These are phyloP conservation scores for Chromosphaera perkinsii DNA, from an alignment of 208 protist genomes.

Conservation along the genomic window DNA sequence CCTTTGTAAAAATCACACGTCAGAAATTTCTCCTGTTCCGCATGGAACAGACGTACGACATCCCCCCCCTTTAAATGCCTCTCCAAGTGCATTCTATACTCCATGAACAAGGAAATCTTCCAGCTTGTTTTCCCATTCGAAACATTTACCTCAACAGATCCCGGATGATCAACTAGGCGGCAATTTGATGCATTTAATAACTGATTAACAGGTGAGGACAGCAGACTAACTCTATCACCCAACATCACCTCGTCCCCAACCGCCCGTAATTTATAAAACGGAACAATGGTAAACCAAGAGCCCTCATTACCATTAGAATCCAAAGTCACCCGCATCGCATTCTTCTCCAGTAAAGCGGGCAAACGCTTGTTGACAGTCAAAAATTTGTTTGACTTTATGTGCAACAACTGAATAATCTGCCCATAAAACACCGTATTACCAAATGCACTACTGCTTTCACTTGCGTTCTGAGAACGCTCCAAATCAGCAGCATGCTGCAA, in stretches of 20 bases:
- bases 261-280: slow-evolving; percentile 33
- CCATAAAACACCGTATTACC: slow-evolving; percentile 12
- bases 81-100: not conserved
- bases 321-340: slow-evolving; percentile 30
- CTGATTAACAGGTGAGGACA: slow-evolving; percentile 7
- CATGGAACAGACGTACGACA: slow-evolving; percentile 31
- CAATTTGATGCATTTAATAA: slow-evolving; percentile 15
- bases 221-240: slow-evolving; percentile 19
- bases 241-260: slow-evolving; percentile 25
- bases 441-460: not conserved
- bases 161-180: slow-evolving; percentile 12
- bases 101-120: not conserved
- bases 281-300: slow-evolving; percentile 32
- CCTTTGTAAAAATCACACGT: slow-evolving; percentile 20
- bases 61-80: slow-evolving; percentile 26
- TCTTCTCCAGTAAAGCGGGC: slow-evolving; percentile 36
- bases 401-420: slow-evolving; percentile 30
- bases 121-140: slow-evolving; percentile 13
- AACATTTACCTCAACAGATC: slow-evolving; percentile 25
- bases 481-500: slow-evolving; percentile 35
- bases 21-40: slow-evolving; percentile 30
- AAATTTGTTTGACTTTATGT: slow-evolving; percentile 43
- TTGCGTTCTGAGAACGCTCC: slow-evolving; percentile 25
- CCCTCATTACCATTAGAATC: slow-evolving; percentile 33
- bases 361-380: slow-evolving; percentile 26